A percentile compares a stretch with the other conserved stretches of the same genome.
Conservation (phyloP, 805 yeast species). For the Ogataea trehalophila region DNA sequence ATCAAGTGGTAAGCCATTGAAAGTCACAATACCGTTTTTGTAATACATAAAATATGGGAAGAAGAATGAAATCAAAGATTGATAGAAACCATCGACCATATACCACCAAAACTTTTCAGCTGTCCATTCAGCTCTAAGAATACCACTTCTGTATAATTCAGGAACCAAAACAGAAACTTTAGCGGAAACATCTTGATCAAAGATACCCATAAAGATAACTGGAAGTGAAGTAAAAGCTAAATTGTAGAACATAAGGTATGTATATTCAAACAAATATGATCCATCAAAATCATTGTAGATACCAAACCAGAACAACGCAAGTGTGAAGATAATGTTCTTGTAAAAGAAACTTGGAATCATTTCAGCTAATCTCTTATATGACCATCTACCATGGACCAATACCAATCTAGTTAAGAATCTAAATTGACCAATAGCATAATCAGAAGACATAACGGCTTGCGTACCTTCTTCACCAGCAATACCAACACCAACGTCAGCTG, state of each 20-base stretch:
- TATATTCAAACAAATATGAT: slow-evolving; percentile 70
- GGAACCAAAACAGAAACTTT: slow-evolving; percentile 68
- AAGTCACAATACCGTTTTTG: slow-evolving; percentile 39
- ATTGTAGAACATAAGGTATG: slow-evolving; percentile 74
- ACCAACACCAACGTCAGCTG: slow-evolving; percentile 85
- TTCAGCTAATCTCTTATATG: slow-evolving; percentile 74
- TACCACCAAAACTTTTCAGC: slow-evolving; percentile 64
- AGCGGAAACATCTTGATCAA: slow-evolving; percentile 77
- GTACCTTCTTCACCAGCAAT: slow-evolving; percentile 91
- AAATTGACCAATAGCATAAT: slow-evolving; percentile 82
- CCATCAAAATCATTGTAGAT: slow-evolving; percentile 74
- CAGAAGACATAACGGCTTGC: slow-evolving; percentile 85
- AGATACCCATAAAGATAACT: slow-evolving; percentile 69
- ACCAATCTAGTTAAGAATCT: slow-evolving; percentile 62
- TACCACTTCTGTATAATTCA: slow-evolving; percentile 69
- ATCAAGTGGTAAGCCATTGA: slow-evolving; percentile 47
- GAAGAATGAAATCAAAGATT: slow-evolving; percentile 66
- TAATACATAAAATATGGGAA: slow-evolving; percentile 60
- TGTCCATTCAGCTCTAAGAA: slow-evolving; percentile 66
- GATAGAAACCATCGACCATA: slow-evolving; percentile 74
- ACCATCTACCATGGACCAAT: slow-evolving; percentile 83
- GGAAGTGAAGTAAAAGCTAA: slow-evolving; percentile 82
- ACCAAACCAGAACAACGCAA: slow-evolving; percentile 79
- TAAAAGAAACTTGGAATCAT: slow-evolving; percentile 81
- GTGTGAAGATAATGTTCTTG: slow-evolving; percentile 70